These are phyloP conservation scores for Phoma herbarum DNA, from an alignment of 2,329 filamentous ascomycete genomes.

Conservation along the genomic window DNA sequence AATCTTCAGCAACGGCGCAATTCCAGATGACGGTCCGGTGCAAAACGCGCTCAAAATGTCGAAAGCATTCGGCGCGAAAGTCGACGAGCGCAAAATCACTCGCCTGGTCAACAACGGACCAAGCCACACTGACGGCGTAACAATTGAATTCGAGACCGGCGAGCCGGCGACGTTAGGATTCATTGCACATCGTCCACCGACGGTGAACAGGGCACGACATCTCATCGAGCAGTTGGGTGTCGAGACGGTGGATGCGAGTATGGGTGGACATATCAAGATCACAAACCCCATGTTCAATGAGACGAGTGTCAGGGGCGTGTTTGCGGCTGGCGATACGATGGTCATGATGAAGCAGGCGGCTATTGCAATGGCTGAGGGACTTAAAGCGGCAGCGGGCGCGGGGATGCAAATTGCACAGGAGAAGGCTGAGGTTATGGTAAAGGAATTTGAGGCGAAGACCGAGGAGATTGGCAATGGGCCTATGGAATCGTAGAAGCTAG, in stretches of 20 bases:
- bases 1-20: slow-evolving; percentile 38
- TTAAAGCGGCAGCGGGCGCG: slow-evolving; percentile 41
- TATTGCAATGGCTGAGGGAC: slow-evolving; percentile 41
- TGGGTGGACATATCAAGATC: slow-evolving; percentile 56
- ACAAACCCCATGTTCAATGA: slow-evolving; percentile 57
- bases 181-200: slow-evolving; percentile 39
- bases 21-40: slow-evolving; percentile 22
- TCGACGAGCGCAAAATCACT: slow-evolving; percentile 39
- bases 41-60: slow-evolving; percentile 33
- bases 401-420: slow-evolving; percentile 37
- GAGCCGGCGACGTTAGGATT: slow-evolving; percentile 40
- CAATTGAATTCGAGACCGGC: slow-evolving; percentile 40
- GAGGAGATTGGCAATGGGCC: not conserved
- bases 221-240: slow-evolving; percentile 44
- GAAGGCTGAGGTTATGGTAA: slow-evolving; percentile 25
- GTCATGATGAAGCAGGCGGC: slow-evolving; percentile 44
- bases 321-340: slow-evolving; percentile 62
- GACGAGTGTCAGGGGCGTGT: slow-evolving; percentile 62
- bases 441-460: slow-evolving; percentile 22
- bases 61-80: slow-evolving; percentile 32
- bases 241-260: slow-evolving; percentile 50
- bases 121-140: slow-evolving; percentile 37
- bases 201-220: slow-evolving; percentile 42
- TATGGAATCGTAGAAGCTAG: not conserved
- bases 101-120: slow-evolving; percentile 41